Percentiles rank a stretch among this genome's conserved stretches.
Conservation (phyloP, 805 yeast genomes). For the Zygotorulaspora chibaensis region DNA sequence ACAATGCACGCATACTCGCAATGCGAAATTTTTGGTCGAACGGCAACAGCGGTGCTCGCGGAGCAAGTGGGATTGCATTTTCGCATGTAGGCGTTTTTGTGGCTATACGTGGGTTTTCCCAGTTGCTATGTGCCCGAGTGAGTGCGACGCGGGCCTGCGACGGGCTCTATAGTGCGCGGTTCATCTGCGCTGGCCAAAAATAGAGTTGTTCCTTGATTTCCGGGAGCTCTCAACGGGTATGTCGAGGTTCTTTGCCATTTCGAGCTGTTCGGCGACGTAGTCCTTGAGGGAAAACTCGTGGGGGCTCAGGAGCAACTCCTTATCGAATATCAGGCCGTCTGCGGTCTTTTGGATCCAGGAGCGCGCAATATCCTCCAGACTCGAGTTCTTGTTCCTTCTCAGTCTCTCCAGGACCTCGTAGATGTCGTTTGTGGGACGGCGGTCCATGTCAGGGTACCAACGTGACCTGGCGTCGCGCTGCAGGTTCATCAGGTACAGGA, state of each 20-base stretch:
- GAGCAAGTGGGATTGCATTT: too few relatives aligned
- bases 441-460: constrained; percentile 38
- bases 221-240: neutral
- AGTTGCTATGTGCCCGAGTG: too few relatives aligned
- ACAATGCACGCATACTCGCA: too few relatives aligned
- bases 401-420: neutral
- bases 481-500: constrained; percentile 67
- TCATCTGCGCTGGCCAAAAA: neutral
- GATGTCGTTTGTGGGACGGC: constrained; percentile 40
- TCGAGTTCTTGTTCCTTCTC: constrained; percentile 30
- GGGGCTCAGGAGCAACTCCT: constrained; percentile 20
- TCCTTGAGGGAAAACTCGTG: constrained; percentile 17
- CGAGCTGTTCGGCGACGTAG: constrained; percentile 4
- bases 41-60: too few relatives aligned
- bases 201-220: neutral
- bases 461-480: constrained; percentile 30
- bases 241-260: neutral
- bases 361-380: constrained; percentile 36
- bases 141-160: neutral
- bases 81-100: too few relatives aligned
- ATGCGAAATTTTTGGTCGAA: too few relatives aligned
- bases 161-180: neutral
- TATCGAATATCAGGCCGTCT: constrained; percentile 33
- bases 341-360: constrained; percentile 44
- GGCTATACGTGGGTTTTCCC: too few relatives aligned